These are phyloP conservation scores for Bipolaris zeicola DNA, from an alignment of 2,329 filamentous ascomycete species.

Conservation along the genomic window DNA sequence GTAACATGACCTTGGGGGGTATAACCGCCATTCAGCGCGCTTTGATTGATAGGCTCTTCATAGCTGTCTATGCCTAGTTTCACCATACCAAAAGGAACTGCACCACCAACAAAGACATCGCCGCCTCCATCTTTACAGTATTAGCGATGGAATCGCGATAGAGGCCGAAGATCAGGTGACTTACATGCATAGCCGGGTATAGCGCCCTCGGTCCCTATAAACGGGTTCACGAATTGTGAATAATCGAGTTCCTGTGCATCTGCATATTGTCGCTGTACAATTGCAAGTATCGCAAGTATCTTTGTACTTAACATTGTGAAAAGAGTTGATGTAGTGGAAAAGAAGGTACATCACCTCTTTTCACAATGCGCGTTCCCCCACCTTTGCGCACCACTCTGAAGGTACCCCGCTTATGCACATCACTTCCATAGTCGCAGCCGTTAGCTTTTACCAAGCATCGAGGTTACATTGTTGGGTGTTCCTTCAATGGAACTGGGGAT, in stretches of 20 bases:
- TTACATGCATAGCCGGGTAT: constrained; percentile 48
- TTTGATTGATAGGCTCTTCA: constrained; percentile 44
- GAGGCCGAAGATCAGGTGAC: not conserved
- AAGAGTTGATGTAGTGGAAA: not conserved
- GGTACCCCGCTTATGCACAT: constrained; percentile 3
- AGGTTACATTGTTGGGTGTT: constrained; percentile 28
- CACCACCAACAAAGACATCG: constrained; percentile 48
- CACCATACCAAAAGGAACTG: constrained; percentile 50
- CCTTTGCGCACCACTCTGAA: not conserved
- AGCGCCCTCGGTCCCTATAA: constrained; percentile 56
- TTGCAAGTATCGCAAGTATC: constrained; percentile 1
- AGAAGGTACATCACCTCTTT: not conserved
- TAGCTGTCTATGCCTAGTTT: constrained; percentile 50
- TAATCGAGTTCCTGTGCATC: constrained; percentile 35
- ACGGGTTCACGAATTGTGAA: constrained; percentile 51
- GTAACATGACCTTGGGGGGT: constrained; percentile 50
- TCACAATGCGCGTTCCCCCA: not conserved
- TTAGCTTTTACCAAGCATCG: constrained; percentile 16
- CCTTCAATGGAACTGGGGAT: not conserved
- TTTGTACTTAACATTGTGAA: not conserved
- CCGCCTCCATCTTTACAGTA: constrained; percentile 45
- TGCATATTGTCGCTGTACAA: not conserved
- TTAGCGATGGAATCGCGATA: not conserved
- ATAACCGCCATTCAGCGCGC: constrained; percentile 50
- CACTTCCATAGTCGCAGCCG: not conserved